These are phyloP conservation scores for Bipolaris cookei DNA, from an alignment of 2,329 filamentous ascomycete genomes.

Conservation along the genomic window DNA sequence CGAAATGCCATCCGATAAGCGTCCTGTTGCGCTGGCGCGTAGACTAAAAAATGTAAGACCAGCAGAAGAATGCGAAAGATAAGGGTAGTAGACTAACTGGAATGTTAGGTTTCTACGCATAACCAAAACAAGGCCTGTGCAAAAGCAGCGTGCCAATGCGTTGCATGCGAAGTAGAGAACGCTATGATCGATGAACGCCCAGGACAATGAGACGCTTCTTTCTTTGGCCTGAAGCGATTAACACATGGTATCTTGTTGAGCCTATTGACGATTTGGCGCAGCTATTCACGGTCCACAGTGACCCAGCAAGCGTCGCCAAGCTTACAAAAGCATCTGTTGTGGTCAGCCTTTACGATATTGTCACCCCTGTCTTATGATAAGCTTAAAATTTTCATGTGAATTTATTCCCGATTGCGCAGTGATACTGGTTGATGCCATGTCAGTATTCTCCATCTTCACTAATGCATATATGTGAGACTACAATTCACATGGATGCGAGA, in stretches of 20 bases:
- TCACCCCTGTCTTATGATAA: background rate
- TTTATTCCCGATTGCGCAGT: background rate
- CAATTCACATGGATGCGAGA: background rate
- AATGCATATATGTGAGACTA: background rate
- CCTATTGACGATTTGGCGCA: background rate
- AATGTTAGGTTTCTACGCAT: background rate
- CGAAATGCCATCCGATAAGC: background rate
- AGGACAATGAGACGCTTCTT: background rate
- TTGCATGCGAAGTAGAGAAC: background rate
- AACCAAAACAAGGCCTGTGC: background rate
- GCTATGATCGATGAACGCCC: background rate
- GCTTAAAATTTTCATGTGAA: background rate
- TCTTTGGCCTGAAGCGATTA: background rate
- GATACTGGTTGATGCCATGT: background rate
- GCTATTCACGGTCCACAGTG: background rate
- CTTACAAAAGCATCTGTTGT: background rate
- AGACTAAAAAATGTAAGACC: background rate
- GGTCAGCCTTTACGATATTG: background rate
- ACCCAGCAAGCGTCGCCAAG: background rate
- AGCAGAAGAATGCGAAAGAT: background rate
- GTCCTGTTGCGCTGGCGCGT: too few relatives aligned
- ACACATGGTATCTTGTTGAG: background rate
- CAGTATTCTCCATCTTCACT: background rate
- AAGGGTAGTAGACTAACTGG: too few relatives aligned
- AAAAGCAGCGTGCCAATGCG: background rate